phyloP scores from a whole-genome alignment of 1,284 basidiomycete species.

The Malassezia sympodialis region DNA sequence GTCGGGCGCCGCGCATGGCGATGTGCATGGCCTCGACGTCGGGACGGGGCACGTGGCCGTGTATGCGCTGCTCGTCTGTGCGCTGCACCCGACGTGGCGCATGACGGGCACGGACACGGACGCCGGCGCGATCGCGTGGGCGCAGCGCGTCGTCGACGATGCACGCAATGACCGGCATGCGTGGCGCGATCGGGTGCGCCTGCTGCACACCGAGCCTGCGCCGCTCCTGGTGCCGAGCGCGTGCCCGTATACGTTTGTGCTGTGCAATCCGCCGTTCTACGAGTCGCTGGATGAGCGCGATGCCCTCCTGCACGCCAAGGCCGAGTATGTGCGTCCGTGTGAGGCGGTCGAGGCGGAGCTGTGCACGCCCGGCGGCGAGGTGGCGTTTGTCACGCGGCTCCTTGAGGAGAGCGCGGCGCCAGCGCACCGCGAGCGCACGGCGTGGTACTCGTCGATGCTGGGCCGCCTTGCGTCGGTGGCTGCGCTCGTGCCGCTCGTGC shows the following conservation, averaged over 20 bases:
- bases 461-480: slow-evolving; percentile 69
- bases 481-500: slow-evolving; percentile 58
- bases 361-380: slow-evolving; percentile 75
- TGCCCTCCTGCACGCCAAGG: slow-evolving; percentile 38
- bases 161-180: slow-evolving; percentile 54
- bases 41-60: slow-evolving; percentile 84
- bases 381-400: slow-evolving; percentile 64
- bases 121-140: neutral
- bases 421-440: slow-evolving; percentile 5
- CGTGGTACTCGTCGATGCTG: slow-evolving; percentile 80
- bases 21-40: slow-evolving; percentile 50
- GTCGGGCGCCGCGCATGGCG: neutral
- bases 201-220: slow-evolving; percentile 50
- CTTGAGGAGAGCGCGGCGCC: slow-evolving; percentile 63
- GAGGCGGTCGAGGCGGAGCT: slow-evolving; percentile 60
- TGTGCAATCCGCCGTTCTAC: slow-evolving; percentile 96
- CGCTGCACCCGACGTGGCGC: slow-evolving; percentile 6
- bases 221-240: slow-evolving; percentile 53
- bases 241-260: slow-evolving; percentile 53
- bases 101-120: slow-evolving; percentile 16
- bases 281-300: slow-evolving; percentile 59
- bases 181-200: neutral
- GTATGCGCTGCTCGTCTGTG: slow-evolving; percentile 64
- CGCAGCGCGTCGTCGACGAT: slow-evolving; percentile 53
- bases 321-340: slow-evolving; percentile 49